Conservation (phyloP, 306 rosid genomes). For the Vigna unguiculata region DNA sequence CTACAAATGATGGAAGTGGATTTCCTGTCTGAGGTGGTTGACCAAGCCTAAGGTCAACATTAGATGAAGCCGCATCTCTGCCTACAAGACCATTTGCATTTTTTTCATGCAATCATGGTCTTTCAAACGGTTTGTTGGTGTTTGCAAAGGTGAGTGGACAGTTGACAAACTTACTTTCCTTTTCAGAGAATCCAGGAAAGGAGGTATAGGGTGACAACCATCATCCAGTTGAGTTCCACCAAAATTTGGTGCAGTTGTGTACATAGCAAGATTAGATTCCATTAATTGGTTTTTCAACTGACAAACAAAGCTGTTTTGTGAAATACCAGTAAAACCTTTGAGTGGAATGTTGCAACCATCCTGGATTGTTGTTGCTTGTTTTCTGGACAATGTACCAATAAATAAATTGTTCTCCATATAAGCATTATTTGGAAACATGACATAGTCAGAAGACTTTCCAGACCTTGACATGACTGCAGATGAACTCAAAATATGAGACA, state of each 20-base stretch:
- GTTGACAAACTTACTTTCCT: constrained; percentile 49
- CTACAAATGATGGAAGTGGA: constrained; percentile 49
- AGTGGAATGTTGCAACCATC: constrained; percentile 48
- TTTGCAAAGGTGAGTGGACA: constrained; percentile 48
- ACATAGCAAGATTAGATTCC: constrained; percentile 43
- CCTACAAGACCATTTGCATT: constrained; percentile 49
- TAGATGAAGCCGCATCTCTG: constrained; percentile 58
- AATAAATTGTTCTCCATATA: constrained; percentile 47
- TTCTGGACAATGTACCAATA: constrained; percentile 53
- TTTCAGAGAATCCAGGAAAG: constrained; percentile 47
- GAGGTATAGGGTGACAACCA: constrained; percentile 48
- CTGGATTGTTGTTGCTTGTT: constrained; percentile 43
- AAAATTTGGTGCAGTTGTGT: constrained; percentile 41
- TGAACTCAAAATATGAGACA: constrained; percentile 49
- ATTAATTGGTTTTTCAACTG: constrained; percentile 39
- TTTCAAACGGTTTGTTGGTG: constrained; percentile 46
- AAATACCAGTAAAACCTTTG: constrained; percentile 52
- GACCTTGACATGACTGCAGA: constrained; percentile 55
- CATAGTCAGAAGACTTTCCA: constrained; percentile 53
- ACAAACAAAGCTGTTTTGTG: constrained; percentile 44
- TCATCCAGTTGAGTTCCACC: constrained; percentile 48
- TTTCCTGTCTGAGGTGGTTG: constrained; percentile 60
- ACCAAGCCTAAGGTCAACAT: constrained; percentile 70
- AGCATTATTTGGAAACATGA: constrained; percentile 44
- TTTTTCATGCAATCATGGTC: constrained; percentile 50